These are phyloP conservation scores for Fusarium drepaniforme DNA, from an alignment of 2,329 filamentous ascomycete genomes.

Conservation along the genomic window DNA sequence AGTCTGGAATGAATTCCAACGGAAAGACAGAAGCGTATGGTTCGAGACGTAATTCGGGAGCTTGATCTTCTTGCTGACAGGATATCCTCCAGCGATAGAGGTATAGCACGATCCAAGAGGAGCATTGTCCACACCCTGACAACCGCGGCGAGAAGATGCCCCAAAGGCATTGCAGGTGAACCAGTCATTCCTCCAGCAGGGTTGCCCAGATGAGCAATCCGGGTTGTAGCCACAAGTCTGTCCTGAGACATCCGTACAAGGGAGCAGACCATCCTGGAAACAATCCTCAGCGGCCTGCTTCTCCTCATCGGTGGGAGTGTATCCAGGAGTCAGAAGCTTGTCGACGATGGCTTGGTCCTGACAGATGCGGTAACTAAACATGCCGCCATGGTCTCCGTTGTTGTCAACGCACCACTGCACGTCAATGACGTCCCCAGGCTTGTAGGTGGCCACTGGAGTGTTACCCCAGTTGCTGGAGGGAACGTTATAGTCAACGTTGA, in stretches of 20 bases:
- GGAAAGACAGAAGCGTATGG: conserved; percentile 63
- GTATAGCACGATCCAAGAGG: conserved; percentile 59
- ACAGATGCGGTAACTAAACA: conserved; percentile 68
- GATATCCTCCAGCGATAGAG: conserved; percentile 65
- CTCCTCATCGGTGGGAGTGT: conserved; percentile 62
- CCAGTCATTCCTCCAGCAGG: conserved; percentile 65
- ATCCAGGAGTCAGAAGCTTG: conserved; percentile 60
- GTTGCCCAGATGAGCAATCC: conserved; percentile 57
- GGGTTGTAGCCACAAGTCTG: conserved; percentile 61
- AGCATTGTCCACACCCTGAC: conserved; percentile 60
- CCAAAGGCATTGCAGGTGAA: conserved; percentile 63
- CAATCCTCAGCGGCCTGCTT: conserved; percentile 66
- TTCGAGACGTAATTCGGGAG: conserved; percentile 60
- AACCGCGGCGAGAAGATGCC: conserved; percentile 48
- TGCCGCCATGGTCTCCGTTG: conserved; percentile 68
- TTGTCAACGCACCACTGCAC: conserved; percentile 67
- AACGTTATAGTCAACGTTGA: conserved; percentile 64
- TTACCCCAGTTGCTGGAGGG: conserved; percentile 58
- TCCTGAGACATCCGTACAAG: conserved; percentile 62
- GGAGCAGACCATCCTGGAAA: conserved; percentile 60
- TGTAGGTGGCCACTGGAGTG: conserved; percentile 56
- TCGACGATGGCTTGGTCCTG: conserved; percentile 62
- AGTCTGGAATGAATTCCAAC: conserved; percentile 68
- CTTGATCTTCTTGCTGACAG: conserved; percentile 63
- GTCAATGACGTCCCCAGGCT: conserved; percentile 57